Evolutionary conservation across 148 eudicot species (phyloP), one percentile per base, ranked within the genome.

Genomic region (Rhododendron kiyosumense): DNA sequence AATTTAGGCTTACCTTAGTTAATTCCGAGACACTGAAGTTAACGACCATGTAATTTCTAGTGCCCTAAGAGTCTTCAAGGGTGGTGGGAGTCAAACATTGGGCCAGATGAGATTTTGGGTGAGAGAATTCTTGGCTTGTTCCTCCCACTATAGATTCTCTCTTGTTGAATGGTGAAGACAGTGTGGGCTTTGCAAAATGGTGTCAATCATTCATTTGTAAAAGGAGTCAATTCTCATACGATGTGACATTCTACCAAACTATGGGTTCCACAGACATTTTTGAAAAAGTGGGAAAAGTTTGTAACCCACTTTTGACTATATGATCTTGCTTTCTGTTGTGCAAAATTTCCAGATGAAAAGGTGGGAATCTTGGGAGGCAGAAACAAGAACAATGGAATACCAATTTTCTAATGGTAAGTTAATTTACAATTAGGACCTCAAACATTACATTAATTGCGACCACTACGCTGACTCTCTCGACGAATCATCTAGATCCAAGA

Each of bases 331-430:
- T 32, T 75, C 11, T 71, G 26, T 73, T 13, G 57, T 73, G 15
- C 45, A 54, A 12, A 17, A 65, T 71, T 52, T 81, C 20, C 88
- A 91, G 92, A 89, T 91, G 92, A 89, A 73, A 67, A 89, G 86
- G 86, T 91, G 92, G 92, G 87, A 89, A 79, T 51, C 81, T 38
- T 91, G 92, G 92, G 92, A 91, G 87, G 91, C 87, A 78, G 91
- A 91, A 85, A 91, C 92, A 65, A 89, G 87, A 46, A 89, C 92
- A 28, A 14, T 91, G 46, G 91, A 91, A 38, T 91, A 91, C 71
- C 87, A 89, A 51, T 87, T 84, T 86, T 86, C 92, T 78, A 87
- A 89, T 80, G 92, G 92, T 91, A 73, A 81, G 88, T 30, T 8
- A 10, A 12, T 49, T 51, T 11, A 4, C 54, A 13, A 48, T 51